Evolutionary conservation across 257 asterid genomes (phyloP).

Genomic region (Gardenia jasminoides): DNA sequence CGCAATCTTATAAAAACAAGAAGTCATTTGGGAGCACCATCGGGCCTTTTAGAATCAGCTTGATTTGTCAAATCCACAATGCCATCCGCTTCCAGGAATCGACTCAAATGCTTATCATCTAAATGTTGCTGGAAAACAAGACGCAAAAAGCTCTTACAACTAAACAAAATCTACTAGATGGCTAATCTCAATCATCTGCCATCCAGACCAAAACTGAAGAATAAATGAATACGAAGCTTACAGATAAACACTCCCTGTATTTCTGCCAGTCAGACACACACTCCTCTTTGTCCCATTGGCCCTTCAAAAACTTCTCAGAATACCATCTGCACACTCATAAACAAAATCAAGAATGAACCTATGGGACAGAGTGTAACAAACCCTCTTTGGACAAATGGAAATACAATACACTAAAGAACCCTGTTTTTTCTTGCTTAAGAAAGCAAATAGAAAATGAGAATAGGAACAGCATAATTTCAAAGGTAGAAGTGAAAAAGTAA

Average conservation of each 20-base stretch:
- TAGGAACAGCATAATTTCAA: not conserved
- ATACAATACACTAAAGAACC: not conserved
- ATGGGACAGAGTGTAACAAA: constrained; percentile 13
- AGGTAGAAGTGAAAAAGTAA: not conserved
- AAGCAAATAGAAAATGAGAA: not conserved
- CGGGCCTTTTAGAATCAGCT: constrained; percentile 31
- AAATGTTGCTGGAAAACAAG: constrained; percentile 59
- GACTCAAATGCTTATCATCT: constrained; percentile 83
- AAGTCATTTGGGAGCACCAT: constrained; percentile 33
- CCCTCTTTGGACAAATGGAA: not conserved
- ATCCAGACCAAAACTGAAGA: not conserved
- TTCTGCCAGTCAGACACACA: constrained; percentile 80
- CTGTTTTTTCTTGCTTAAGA: not conserved
- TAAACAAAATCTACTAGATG: not conserved
- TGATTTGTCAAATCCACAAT: constrained; percentile 41
- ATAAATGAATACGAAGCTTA: constrained; percentile 24
- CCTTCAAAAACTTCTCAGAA: constrained; percentile 82
- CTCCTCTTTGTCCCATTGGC: constrained; percentile 79
- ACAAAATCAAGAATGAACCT: not conserved
- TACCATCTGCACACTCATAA: constrained; percentile 56
- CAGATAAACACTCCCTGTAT: constrained; percentile 81
- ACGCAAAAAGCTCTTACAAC: not conserved
- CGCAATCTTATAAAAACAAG: not conserved
- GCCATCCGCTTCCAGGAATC: constrained; percentile 76
- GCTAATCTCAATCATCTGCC: not conserved